Evolutionary conservation across 2,329 filamentous ascomycete genomes (phyloP).

Genomic region (Dendryphion nanum): DNA sequence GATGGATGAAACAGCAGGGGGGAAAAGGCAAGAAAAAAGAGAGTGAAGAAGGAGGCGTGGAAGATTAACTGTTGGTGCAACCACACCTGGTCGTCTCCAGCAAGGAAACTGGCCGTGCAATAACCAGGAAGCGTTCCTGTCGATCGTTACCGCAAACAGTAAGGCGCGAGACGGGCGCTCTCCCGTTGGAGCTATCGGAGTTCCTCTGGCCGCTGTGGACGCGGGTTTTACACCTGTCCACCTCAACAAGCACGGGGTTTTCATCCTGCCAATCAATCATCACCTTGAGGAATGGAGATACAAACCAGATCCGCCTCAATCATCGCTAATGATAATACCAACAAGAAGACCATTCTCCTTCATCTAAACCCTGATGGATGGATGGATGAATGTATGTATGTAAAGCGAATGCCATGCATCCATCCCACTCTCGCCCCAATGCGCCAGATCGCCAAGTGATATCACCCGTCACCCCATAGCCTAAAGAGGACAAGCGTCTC

Average conservation of each 20-base stretch:
- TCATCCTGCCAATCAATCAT: background rate
- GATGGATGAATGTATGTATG: too few relatives aligned
- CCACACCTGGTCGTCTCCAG: background rate
- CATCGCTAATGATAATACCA: too few relatives aligned
- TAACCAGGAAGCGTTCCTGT: background rate
- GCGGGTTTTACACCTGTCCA: background rate
- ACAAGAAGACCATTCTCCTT: too few relatives aligned
- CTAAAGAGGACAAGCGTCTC: too few relatives aligned
- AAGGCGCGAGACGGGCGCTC: too few relatives aligned
- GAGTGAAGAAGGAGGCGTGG: background rate
- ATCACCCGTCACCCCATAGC: too few relatives aligned
- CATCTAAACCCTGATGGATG: constrained; percentile 1
- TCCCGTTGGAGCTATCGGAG: background rate
- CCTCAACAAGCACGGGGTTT: background rate
- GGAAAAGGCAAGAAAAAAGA: background rate
- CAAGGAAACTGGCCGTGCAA: background rate
- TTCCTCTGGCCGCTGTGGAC: background rate
- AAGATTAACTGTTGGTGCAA: background rate
- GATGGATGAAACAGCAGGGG: too few relatives aligned
- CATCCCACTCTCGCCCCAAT: too few relatives aligned
- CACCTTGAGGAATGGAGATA: background rate
- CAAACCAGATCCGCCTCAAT: background rate
- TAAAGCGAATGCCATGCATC: too few relatives aligned
- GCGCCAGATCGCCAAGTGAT: too few relatives aligned
- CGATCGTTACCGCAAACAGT: background rate